These are phyloP conservation scores for Aspergillus funiculosus DNA, from an alignment of 495 filamentous ascomycete genomes.

Conservation along the genomic window DNA sequence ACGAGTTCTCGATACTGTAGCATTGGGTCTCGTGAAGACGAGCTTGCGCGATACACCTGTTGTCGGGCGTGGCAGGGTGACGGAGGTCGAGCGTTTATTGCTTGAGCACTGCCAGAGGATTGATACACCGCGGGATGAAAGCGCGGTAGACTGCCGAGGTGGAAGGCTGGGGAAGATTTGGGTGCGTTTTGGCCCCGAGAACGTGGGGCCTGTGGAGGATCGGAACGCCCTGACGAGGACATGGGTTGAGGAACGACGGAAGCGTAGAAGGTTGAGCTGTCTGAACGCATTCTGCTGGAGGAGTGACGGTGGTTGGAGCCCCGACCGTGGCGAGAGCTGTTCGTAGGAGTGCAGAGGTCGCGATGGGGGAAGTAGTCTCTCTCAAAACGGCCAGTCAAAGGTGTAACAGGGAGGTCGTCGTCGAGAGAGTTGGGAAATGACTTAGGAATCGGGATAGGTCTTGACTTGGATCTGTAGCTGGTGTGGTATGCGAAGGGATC, in stretches of 20 bases:
- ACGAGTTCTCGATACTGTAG: conserved; percentile 38
- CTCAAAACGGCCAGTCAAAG: conserved; percentile 41
- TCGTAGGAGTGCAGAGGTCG: conserved; percentile 20
- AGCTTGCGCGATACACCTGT: conserved; percentile 29
- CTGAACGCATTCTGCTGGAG: conserved; percentile 37
- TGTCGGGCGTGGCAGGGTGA: conserved; percentile 33
- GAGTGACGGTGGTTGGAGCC: conserved; percentile 22
- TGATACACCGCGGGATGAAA: conserved; percentile 49
- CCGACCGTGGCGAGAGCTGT: conserved; percentile 9
- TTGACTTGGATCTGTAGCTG: conserved; percentile 29
- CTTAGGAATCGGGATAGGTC: conserved; percentile 40
- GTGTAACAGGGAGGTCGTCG: conserved; percentile 39
- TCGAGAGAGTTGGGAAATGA: conserved; percentile 24
- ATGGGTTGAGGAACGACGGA: conserved; percentile 33
- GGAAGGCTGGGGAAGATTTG: conserved; percentile 34
- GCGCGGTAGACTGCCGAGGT: conserved; percentile 40
- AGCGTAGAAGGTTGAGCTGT: conserved; percentile 35
- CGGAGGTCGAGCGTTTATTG: conserved; percentile 20
- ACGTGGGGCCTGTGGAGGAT: conserved; percentile 32
- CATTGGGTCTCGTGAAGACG: conserved; percentile 34
- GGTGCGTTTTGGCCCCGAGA: conserved; percentile 23
- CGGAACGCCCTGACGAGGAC: conserved; percentile 32
- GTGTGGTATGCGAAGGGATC: conserved; percentile 27
- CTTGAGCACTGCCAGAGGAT: conserved; percentile 20
- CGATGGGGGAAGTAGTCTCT: conserved; percentile 36